These are phyloP conservation scores for Crepidotus variabilis DNA, from an alignment of 768 basidiomycete genomes.

Conservation along the genomic window DNA sequence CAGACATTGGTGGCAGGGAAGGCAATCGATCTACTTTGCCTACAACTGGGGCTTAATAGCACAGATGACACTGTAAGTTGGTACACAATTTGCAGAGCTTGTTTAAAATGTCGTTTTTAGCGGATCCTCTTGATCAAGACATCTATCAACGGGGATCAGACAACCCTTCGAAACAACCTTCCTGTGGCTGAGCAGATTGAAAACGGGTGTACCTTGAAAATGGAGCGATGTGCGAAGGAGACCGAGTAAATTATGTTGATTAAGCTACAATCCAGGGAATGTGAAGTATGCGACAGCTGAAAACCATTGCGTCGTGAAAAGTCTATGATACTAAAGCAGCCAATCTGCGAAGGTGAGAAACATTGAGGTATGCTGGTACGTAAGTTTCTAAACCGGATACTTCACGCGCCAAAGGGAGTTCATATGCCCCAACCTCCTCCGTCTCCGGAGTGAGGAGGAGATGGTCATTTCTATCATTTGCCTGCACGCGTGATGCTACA, in stretches of 20 bases:
- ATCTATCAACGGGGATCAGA: too few species aligned
- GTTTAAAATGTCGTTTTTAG: too few species aligned
- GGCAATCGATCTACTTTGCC: conserved; percentile 20
- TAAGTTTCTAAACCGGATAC: conserved; percentile 96
- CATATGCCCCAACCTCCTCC: conserved; percentile 95
- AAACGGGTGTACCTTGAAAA: conserved; percentile 41
- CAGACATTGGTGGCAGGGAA: conserved; percentile 32
- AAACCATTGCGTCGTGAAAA: conserved; percentile 16
- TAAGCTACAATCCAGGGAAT: conserved; percentile 35
- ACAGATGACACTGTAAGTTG: not conserved
- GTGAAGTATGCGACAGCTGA: conserved; percentile 30
- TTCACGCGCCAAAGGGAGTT: conserved; percentile 89
- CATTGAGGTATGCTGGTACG: conserved; percentile 87
- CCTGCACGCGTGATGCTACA: conserved; percentile 92
- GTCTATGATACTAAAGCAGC: conserved; percentile 78
- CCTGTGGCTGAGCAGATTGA: conserved; percentile 47
- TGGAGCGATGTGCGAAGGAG: conserved; percentile 9
- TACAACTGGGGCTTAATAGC: conserved; percentile 32
- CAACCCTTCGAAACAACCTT: conserved; percentile 43
- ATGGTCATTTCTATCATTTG: conserved; percentile 96
- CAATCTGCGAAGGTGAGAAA: conserved; percentile 83
- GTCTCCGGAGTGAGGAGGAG: conserved; percentile 93
- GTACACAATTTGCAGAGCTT: too few species aligned
- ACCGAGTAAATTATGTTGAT: conserved; percentile 14
- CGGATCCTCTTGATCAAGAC: too few species aligned